Evolutionary conservation across 1,284 basidiomycete species (phyloP), one percentile per base, ranked within the genome.

Genomic region (Ceratobasidium sp.): DNA sequence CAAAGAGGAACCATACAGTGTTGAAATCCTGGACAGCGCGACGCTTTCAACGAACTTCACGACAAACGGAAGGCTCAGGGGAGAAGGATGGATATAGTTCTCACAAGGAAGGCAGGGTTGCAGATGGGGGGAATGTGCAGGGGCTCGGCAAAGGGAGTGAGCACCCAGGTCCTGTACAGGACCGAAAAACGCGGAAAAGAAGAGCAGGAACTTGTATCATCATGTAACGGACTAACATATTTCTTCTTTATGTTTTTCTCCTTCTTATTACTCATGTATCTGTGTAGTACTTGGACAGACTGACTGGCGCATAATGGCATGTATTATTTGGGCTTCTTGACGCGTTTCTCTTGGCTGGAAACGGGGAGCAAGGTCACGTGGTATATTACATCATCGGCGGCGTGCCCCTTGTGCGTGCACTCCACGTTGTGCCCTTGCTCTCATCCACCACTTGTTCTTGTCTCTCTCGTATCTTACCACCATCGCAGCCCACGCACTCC

Each of bases 361-460:
- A n/a, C n/a, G n/a, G n/a, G n/a, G 32, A 54, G 43, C 9, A n/a
- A 46, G 26, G 43, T 67, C 64, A 67, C 64, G 50, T 67, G 64
- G 14, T 28, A 28, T 30, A 41, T 67, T 55, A 67, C 64, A 44
- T 67, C 49, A 67, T 28, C 50, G 23, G 46, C 35, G 64, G 50
- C 47, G 50, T 46, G 50, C 49, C 55, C 44, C 50, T 52, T 52
- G 54, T 55, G 64, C n/a, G n/a, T 44, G 64, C 38, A 43, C 64
- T 67, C 64, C 64, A 67, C 64, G 50, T 18, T 55, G 64, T 67
- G 50, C 64, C 43, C 28, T 64, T 28, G n/a, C 54, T 52, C 64
- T 55, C 55, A 67, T 67, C 50, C 64, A 52, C 55, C 59, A 46
- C 44, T 18, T 62, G 35, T 14, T 67, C 35, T 47, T 54, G 46